Conservation (phyloP, 345 rosid species). For the Barbarea vulgaris region DNA sequence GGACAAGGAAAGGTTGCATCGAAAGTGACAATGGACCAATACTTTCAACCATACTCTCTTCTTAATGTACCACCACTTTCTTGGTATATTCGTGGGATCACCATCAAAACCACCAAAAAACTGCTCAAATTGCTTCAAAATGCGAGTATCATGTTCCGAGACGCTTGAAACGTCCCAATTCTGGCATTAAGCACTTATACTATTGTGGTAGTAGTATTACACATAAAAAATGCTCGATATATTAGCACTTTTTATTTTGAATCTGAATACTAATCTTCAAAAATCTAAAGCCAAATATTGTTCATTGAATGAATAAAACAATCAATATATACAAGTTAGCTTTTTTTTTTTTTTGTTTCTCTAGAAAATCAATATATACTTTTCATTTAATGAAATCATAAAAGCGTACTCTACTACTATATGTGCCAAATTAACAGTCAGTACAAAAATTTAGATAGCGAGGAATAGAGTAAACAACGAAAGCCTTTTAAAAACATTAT, state of each 20-base stretch:
- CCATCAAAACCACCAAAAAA: slow-evolving; percentile 59
- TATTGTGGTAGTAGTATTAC: neutral
- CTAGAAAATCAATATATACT: no score
- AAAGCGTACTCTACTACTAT: no score
- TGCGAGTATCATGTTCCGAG: neutral
- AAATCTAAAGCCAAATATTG: no score
- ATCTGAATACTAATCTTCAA: neutral
- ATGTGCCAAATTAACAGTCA: no score
- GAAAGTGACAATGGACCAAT: slow-evolving; percentile 63
- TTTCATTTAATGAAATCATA: no score
- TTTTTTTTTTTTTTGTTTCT: no score
- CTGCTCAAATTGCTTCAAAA: neutral
- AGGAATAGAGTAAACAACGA: no score
- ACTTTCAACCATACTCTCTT: no score
- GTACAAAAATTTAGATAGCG: no score
- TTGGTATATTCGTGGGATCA: slow-evolving; percentile 72
- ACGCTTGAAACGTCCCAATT: neutral
- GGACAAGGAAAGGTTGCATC: slow-evolving; percentile 78
- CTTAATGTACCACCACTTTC: slow-evolving; percentile 77
- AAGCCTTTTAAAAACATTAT: no score
- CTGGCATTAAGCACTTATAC: neutral
- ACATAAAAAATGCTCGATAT: no score
- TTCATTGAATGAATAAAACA: neutral
- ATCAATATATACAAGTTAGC: neutral
- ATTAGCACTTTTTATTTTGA: no score